Evolutionary conservation across 2,329 filamentous ascomycete genomes (phyloP), one percentile per base, ranked within the genome.

Genomic region (Mariannaea elegans): DNA sequence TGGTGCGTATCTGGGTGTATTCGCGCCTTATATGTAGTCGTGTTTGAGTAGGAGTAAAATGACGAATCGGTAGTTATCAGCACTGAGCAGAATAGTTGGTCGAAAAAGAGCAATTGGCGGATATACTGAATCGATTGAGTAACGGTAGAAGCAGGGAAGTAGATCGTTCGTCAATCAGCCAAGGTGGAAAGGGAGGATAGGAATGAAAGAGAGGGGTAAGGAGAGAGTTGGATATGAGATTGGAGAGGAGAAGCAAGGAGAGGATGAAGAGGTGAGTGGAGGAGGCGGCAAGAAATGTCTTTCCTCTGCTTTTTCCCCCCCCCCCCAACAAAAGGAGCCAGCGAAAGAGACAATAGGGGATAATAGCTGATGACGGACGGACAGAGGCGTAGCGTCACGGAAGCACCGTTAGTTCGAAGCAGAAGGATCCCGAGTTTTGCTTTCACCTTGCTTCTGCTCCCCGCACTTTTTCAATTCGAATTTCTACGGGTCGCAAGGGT

Each of bases 321-420:
- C 47, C 54, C 42, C 55, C 56, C 49, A 59, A 50, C 50, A 59
- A 59, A 59, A 59, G 55, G 46, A n/a, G 44, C 50, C 38, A 44
- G 13, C 42, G 23, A 45, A 34, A 14, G 45, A 49, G 46, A 44
- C 45, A 59, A 59, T 46, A 45, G 50, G 49, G 41, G 21, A 56
- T 50, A 49, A 52, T 49, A 50, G 42, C 44, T 58, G 41, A 45
- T 31, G 46, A 36, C 16, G 49, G 34, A 46, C 41, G 38, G 34
- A 27, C 32, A 45, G 54, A 58, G 55, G 32, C 41, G 56, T 45
- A 59, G 56, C 44, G 49, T 59, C 44, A 50, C 51, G 32, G 45
- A 44, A 54, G 23, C 50, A 53, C 44, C 45, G 50, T 53, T 45
- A 52, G 49, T 36, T 54, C 34, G 36, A 34, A 38, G 44, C 42